Percentiles rank a stretch among this genome's conserved stretches.
phyloP scores from a whole-genome alignment of 352 stramenopile genomes.

The Phytophthora constricta region DNA sequence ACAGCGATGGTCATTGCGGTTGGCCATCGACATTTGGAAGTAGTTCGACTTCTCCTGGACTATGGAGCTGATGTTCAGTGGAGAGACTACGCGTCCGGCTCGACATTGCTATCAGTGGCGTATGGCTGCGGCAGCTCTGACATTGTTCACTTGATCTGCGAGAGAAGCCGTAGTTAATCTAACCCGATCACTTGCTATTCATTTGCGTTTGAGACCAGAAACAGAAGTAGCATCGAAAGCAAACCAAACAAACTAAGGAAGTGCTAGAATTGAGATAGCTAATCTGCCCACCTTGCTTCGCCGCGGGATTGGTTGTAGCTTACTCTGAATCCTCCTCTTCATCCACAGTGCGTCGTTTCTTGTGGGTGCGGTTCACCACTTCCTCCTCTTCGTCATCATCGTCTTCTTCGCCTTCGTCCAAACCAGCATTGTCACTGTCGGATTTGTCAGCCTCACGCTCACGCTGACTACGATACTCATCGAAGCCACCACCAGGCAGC shows the following conservation, averaged over 20 bases:
- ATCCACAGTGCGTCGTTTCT: constrained; percentile 85
- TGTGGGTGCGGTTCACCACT: constrained; percentile 70
- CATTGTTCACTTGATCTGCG: constrained; percentile 18
- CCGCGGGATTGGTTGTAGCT: constrained; percentile 11
- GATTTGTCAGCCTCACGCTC: constrained; percentile 67
- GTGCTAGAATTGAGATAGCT: constrained; percentile 22
- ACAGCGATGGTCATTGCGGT: constrained; percentile 31
- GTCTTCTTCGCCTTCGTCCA: constrained; percentile 69
- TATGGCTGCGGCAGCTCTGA: constrained; percentile 22
- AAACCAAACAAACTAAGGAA: constrained; percentile 5
- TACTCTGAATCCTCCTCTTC: constrained; percentile 87
- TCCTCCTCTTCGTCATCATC: constrained; percentile 84
- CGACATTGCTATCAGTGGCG: constrained; percentile 27
- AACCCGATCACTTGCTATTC: not conserved
- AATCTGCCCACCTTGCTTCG: not conserved
- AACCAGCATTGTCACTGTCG: constrained; percentile 65
- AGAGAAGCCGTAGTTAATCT: constrained; percentile 15
- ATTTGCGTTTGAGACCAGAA: constrained; percentile 1
- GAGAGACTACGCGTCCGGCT: constrained; percentile 28
- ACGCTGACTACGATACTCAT: constrained; percentile 76
- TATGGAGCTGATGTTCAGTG: constrained; percentile 26
- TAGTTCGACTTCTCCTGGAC: constrained; percentile 26
- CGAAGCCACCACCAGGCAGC: constrained; percentile 71
- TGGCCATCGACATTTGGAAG: constrained; percentile 16
- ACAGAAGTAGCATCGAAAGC: too few species aligned